A percentile compares a stretch with the other conserved stretches of the same genome.
Conservation (phyloP, 306 rosid species). For the Vicia villosa region DNA sequence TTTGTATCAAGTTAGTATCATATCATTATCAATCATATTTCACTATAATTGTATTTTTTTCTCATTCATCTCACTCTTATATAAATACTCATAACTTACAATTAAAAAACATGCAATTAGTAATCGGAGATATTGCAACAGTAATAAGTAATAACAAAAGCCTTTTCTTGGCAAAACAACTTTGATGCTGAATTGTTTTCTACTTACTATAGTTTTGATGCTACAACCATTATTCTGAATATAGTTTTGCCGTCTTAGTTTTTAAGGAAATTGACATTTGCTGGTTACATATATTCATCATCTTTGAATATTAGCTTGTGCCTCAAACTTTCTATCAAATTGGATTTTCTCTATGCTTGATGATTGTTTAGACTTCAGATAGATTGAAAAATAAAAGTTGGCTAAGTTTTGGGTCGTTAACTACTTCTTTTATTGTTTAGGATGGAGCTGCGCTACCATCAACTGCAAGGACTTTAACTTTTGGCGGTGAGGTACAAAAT, state of each 20-base stretch:
- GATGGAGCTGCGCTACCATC: conserved; percentile 87
- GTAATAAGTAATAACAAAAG: too few species aligned
- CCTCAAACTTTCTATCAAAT: conserved; percentile 11
- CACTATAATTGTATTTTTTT: too few species aligned
- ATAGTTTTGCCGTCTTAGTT: conserved; percentile 1
- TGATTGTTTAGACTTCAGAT: conserved; percentile 23
- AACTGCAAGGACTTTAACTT: conserved; percentile 83
- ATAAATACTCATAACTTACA: too few species aligned
- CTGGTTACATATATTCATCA: background rate
- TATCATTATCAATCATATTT: too few species aligned
- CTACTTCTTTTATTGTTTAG: conserved; percentile 51
- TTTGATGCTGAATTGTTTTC: background rate
- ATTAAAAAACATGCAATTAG: too few species aligned
- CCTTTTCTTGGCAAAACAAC: background rate
- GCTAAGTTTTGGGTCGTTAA: conserved; percentile 28
- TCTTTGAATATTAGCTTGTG: conserved; percentile 13
- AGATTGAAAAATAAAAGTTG: conserved; percentile 25
- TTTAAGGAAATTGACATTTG: background rate
- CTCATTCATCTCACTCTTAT: too few species aligned
- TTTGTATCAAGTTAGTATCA: too few species aligned
- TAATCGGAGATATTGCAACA: too few species aligned
- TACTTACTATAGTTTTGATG: background rate
- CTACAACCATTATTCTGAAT: too few species aligned
- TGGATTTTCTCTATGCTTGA: conserved; percentile 17
- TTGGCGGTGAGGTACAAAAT: conserved; percentile 87